phyloP scores from a whole-genome alignment of 352 stramenopile species.

The Phytophthora citricola region DNA sequence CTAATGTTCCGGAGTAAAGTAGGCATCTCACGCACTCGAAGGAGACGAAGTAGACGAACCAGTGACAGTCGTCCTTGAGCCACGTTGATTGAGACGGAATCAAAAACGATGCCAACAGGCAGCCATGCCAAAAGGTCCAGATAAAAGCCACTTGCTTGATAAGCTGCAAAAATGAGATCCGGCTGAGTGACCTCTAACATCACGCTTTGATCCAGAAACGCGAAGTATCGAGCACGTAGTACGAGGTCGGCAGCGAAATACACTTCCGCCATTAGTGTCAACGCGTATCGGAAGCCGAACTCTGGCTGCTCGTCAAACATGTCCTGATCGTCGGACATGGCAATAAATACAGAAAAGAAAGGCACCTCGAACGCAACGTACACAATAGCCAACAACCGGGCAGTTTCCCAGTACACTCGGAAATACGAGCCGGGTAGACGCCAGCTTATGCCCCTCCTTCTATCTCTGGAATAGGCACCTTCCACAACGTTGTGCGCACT shows the following conservation, averaged over 20 bases:
- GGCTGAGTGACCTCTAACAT: slow-evolving; percentile 64
- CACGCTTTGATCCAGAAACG: slow-evolving; percentile 60
- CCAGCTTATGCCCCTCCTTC: slow-evolving; percentile 36
- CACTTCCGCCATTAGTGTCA: slow-evolving; percentile 52
- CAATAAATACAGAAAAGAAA: slow-evolving; percentile 78
- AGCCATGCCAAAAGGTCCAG: slow-evolving; percentile 54
- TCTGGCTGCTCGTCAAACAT: slow-evolving; percentile 51
- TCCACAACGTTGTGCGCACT: slow-evolving; percentile 10
- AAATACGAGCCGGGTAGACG: slow-evolving; percentile 59
- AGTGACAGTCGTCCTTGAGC: slow-evolving; percentile 43
- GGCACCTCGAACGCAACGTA: slow-evolving; percentile 74
- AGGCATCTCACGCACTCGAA: slow-evolving; percentile 53
- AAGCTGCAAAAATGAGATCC: slow-evolving; percentile 57
- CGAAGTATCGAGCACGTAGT: slow-evolving; percentile 58
- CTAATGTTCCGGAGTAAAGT: slow-evolving; percentile 56
- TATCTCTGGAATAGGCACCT: slow-evolving; percentile 6
- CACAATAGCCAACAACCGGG: slow-evolving; percentile 53
- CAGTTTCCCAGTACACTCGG: slow-evolving; percentile 62
- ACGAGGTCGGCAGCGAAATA: slow-evolving; percentile 68
- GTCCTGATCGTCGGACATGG: slow-evolving; percentile 57
- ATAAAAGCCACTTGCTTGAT: slow-evolving; percentile 63
- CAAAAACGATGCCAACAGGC: slow-evolving; percentile 56
- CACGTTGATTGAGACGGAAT: slow-evolving; percentile 39
- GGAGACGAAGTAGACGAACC: slow-evolving; percentile 53
- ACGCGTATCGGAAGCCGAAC: slow-evolving; percentile 40